A percentile compares a stretch with the other conserved stretches of the same genome.
Conservation (phyloP, 768 basidiomycete species). For the Pulveroboletus sp. region DNA sequence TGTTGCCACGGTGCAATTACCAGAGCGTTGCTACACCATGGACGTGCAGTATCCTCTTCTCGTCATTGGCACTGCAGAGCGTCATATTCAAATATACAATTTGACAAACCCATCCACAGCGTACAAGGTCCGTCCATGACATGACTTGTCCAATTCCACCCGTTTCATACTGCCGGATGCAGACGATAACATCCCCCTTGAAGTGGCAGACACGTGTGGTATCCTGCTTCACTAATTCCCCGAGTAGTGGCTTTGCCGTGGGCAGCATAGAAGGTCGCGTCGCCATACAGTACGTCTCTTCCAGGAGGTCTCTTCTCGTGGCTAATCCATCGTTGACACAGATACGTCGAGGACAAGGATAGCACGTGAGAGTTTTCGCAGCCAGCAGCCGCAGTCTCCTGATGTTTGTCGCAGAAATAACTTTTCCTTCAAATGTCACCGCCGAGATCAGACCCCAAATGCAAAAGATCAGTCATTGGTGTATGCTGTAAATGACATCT, state of each 20-base stretch:
- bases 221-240: slow-evolving; percentile 70
- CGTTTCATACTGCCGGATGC: slow-evolving; percentile 3
- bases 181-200: slow-evolving; percentile 81
- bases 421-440: slow-evolving; percentile 86
- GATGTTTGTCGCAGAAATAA: slow-evolving; percentile 46
- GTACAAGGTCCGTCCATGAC: slow-evolving; percentile 55
- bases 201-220: slow-evolving; percentile 92
- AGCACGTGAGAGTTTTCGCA: slow-evolving; percentile 42
- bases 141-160: background rate
- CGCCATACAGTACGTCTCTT: slow-evolving; percentile 79
- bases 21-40: slow-evolving; percentile 86
- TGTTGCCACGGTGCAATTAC: slow-evolving; percentile 74
- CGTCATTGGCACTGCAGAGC: slow-evolving; percentile 91
- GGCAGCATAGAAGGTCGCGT: slow-evolving; percentile 90
- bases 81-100: slow-evolving; percentile 87
- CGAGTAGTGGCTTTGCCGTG: slow-evolving; percentile 69
- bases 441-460: slow-evolving; percentile 50
- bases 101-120: slow-evolving; percentile 73
- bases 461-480: slow-evolving; percentile 65
- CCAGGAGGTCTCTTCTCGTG: background rate
- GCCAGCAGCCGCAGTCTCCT: background rate
- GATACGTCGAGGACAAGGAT: slow-evolving; percentile 87
- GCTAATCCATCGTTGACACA: slow-evolving; percentile 24
- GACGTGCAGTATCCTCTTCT: slow-evolving; percentile 78
- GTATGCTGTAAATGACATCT: slow-evolving; percentile 81